Base-by-base conservation (phyloP, 2,329 filamentous ascomycete species). In the Trichoderma polysporum region DNA sequence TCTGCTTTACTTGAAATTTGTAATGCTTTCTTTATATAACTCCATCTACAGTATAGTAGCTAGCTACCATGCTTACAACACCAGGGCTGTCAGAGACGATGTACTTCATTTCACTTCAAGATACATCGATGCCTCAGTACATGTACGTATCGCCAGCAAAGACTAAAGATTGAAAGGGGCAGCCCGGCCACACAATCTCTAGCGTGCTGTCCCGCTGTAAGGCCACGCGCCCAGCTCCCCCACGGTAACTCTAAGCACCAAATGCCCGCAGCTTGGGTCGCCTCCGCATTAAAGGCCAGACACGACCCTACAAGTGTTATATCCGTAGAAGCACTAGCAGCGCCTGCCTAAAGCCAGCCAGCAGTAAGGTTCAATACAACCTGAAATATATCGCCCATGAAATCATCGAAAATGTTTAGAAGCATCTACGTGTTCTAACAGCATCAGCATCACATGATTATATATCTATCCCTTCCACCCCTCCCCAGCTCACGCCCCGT, bases 251-350 rank as follows among this genome's bases (percentile, higher is more conserved):
- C 22, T 27, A 63, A 22, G 49, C 62, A 41, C 17, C 53, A 39
- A 49, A 9, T 47, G 13, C 60, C 56, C 52, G 52, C 39, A 22
- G 56, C 27, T 25, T 54, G 49, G 60, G 35, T 47, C 60, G 39
- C 49, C 60, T 64, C 60, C 60, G 50, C 60, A 64, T 47, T 54
- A 47, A 37, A 61, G 56, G n/a, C 25, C 39, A 45, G n/a, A n/a
- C n/a, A n/a, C n/a, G 41, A 25, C 15, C 15, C 49, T 52, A n/a
- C 25, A 52, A 29, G 37, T 39, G 37, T 27, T 52, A 50, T n/a
- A n/a, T n/a, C n/a, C n/a, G n/a, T 3, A 45, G n/a, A 17, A 22
- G 41, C 41, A 22, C n/a, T 22, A 19, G 39, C n/a, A 45, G n/a
- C 15, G n/a, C 37, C n/a, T n/a, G 37, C 41, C 41, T 45, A 45